phyloP scores from a whole-genome alignment of 257 asterid species.

The Plantago major region DNA sequence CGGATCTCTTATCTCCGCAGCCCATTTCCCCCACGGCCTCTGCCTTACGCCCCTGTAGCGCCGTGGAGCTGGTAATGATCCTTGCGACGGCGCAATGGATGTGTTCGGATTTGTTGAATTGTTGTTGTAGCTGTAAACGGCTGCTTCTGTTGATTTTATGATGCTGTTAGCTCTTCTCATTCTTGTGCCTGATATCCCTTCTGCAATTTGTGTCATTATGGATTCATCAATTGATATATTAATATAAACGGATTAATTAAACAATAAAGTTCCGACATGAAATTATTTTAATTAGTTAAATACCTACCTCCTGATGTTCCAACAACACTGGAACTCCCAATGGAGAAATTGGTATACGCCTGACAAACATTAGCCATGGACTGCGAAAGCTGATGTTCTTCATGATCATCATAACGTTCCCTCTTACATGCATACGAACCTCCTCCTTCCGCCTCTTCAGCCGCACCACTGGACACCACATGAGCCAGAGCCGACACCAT shows the following conservation, averaged over 20 bases:
- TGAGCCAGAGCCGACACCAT: slow-evolving; percentile 60
- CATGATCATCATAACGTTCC: slow-evolving; percentile 30
- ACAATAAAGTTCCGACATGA: neutral
- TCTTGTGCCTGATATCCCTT: slow-evolving; percentile 16
- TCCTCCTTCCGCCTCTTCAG: slow-evolving; percentile 3
- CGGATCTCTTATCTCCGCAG: slow-evolving; percentile 52
- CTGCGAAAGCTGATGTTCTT: neutral
- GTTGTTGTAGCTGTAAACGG: slow-evolving; percentile 30
- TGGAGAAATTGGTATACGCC: slow-evolving; percentile 21
- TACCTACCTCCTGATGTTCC: slow-evolving; percentile 33
- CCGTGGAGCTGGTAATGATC: slow-evolving; percentile 2
- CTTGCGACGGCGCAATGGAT: neutral
- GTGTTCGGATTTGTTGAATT: slow-evolving; percentile 14
- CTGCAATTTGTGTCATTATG: neutral
- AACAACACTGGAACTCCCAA: slow-evolving; percentile 20
- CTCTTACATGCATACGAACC: slow-evolving; percentile 41
- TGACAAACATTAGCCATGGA: slow-evolving; percentile 19
- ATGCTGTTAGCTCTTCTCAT: slow-evolving; percentile 18
- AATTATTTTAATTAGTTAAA: neutral
- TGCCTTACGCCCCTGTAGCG: slow-evolving; percentile 49
- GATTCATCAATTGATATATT: neutral
- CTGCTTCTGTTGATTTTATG: slow-evolving; percentile 29
- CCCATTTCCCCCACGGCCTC: slow-evolving; percentile 65
- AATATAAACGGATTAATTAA: neutral
- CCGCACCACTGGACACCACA: slow-evolving; percentile 46